Evolutionary conservation across 805 yeast genomes (phyloP), one percentile per base, ranked within the genome.

Genomic region (Starmera caribaea): DNA sequence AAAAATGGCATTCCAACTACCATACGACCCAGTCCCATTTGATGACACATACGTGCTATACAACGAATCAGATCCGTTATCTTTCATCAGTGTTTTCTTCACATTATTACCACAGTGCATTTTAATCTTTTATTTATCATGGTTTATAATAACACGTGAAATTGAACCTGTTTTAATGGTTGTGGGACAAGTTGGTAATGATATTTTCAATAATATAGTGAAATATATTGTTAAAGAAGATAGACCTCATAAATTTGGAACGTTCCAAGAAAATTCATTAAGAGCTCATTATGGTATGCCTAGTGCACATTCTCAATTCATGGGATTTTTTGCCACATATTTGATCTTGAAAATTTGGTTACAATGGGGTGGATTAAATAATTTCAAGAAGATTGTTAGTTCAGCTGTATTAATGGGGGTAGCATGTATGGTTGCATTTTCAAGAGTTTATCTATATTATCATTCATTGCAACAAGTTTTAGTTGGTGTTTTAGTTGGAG

Each of bases 221-320:
- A 90, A 90, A 56, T 66, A 68, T 16, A 31, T 74, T 1, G 58
- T 87, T 32, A 75, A 73, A 47, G 84, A 83, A 53, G 81, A 85
- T 16, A 69, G 98, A 45, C 98, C 98, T 0, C 47, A 50, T n/a
- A 45, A 45, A 24, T 58, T 65, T 36, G 59, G 57, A 7, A 59
- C 59, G 7, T 55, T 65, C 35, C 67, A 63, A 36, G 57, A 55
- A 34, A 57, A 55, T 32, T 58, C 76, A 49, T 21, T 69, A 34
- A 59, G 75, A 42, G 69, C 82, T 45, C 79, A 82, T 1, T 88
- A 81, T 57, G 98, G 98, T 0, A 90, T 90, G 97, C 98, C 98
- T 0, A 79, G 89, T 39, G 96, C 98, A 1, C 98, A 90, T 60
- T 78, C 96, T 0, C 98, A 90, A 62, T 92, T 89, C 59, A 83